Evolutionary conservation across 2,329 filamentous ascomycete genomes (phyloP).

Genomic region (Capronia coronata): DNA sequence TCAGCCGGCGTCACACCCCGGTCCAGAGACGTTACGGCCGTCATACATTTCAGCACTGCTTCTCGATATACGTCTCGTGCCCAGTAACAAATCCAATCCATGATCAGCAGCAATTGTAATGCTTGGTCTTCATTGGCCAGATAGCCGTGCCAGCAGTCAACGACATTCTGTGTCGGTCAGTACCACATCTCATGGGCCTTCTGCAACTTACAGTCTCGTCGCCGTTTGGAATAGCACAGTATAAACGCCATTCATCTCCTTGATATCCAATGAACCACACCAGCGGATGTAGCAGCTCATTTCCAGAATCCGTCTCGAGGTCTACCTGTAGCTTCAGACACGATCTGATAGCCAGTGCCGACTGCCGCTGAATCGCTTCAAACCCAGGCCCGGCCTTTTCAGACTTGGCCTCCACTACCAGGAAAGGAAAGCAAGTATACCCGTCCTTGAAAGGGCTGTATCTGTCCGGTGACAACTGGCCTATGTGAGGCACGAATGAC

Average conservation of each 20-base stretch:
- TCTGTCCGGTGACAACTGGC: no score
- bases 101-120: not conserved
- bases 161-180: not conserved
- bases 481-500: no score
- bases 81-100: not conserved
- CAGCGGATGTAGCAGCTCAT: not conserved
- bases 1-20: no score
- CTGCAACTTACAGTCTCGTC: no score
- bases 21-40: no score
- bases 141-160: not conserved
- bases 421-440: not conserved
- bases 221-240: no score
- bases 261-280: not conserved
- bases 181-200: no score
- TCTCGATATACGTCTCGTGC: not conserved
- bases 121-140: not conserved
- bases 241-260: slow-evolving; percentile 1
- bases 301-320: not conserved
- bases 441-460: not conserved
- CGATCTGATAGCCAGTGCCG: not conserved
- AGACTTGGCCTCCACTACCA: not conserved
- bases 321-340: not conserved
- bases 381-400: not conserved
- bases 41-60: no score
- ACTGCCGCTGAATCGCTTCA: not conserved